Percentiles rank a stretch among this genome's conserved stretches.
Conservation (phyloP, 192 early-diverging fungal genomes). For the Diversispora eburnea region DNA sequence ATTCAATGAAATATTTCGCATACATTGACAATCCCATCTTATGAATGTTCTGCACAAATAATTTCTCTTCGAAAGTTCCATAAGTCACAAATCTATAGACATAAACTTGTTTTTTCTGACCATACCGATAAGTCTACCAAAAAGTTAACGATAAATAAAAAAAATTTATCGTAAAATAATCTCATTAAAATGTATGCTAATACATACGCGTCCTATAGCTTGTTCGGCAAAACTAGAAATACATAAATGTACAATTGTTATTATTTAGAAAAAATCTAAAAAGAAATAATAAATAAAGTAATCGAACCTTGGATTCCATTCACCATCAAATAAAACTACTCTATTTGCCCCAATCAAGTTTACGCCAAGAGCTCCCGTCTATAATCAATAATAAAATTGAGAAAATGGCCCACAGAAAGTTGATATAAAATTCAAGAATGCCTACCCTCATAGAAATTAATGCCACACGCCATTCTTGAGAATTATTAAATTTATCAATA, state of each 20-base stretch:
- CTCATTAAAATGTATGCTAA: neutral
- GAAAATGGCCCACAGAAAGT: neutral
- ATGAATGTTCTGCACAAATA: conserved; percentile 67
- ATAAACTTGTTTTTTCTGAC: conserved; percentile 64
- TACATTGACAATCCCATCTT: conserved; percentile 62
- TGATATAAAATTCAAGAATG: neutral
- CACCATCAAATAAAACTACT: conserved; percentile 68
- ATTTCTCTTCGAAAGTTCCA: conserved; percentile 56
- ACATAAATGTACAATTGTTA: neutral
- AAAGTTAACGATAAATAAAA: neutral
- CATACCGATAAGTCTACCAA: conserved; percentile 57
- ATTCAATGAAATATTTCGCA: conserved; percentile 16
- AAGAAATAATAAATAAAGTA: neutral
- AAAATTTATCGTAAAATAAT: neutral
- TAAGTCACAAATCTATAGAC: conserved; percentile 62
- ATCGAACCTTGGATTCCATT: conserved; percentile 71
- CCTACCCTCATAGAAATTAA: conserved; percentile 12
- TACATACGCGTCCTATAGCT: conserved; percentile 58
- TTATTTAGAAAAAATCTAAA: no score
- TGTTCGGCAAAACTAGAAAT: conserved; percentile 57
- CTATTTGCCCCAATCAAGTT: conserved; percentile 71
- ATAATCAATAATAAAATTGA: conserved; percentile 39
- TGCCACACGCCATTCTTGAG: neutral
- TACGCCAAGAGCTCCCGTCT: conserved; percentile 7
- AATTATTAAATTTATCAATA: conserved; percentile 7